Percentiles rank a stretch among this genome's conserved stretches.
Conservation (phyloP, 2,329 filamentous ascomycete species). For the Colletotrichum limetticola region DNA sequence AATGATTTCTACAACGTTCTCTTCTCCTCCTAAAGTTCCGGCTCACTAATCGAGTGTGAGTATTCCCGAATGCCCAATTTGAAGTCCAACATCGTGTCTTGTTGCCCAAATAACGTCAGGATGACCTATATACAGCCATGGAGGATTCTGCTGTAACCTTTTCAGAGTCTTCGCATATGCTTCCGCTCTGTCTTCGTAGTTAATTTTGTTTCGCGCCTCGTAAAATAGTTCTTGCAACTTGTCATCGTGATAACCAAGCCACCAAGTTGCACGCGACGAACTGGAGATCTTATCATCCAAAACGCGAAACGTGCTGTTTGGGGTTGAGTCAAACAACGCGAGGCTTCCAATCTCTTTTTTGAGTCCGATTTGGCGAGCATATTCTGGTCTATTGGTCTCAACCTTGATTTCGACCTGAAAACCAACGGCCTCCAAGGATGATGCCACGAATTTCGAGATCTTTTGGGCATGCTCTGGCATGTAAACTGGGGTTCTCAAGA, state of each 20-base stretch:
- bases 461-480: slow-evolving; percentile 26
- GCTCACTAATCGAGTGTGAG: neutral
- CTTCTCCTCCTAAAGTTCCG: neutral
- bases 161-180: slow-evolving; percentile 4
- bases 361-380: slow-evolving; percentile 15
- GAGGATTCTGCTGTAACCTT: slow-evolving; percentile 12
- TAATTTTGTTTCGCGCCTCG: neutral
- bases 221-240: neutral
- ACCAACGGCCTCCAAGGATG: neutral
- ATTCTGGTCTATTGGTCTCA: slow-evolving; percentile 15
- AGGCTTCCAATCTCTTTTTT: slow-evolving; percentile 15
- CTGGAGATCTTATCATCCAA: slow-evolving; percentile 20
- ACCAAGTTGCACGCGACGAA: slow-evolving; percentile 11
- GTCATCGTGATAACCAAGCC: slow-evolving; percentile 17
- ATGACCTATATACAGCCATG: slow-evolving; percentile 14
- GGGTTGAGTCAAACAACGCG: slow-evolving; percentile 13
- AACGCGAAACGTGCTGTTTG: slow-evolving; percentile 16
- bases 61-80: slow-evolving; percentile 6
- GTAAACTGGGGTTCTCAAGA: neutral
- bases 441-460: slow-evolving; percentile 12
- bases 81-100: neutral
- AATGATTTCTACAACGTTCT: neutral
- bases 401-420: slow-evolving; percentile 4
- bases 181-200: neutral
- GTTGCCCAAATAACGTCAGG: slow-evolving; percentile 19